Conservation (phyloP, 495 filamentous ascomycete genomes). For the Evernia prunastri region DNA sequence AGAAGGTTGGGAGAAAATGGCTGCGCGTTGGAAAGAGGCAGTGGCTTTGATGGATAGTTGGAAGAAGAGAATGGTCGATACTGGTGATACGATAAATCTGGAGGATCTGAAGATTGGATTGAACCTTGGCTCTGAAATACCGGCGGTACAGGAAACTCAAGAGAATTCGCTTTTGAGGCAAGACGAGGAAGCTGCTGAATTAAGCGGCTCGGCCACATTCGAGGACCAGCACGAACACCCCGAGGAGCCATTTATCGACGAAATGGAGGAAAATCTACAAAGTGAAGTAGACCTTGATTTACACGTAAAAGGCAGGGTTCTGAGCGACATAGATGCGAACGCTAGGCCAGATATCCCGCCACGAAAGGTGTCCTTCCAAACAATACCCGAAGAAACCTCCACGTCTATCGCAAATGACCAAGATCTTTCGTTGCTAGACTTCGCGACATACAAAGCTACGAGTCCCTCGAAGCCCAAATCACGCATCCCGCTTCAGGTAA, state of each 20-base stretch:
- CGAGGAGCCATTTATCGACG: constrained; percentile 34
- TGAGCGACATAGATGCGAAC: constrained; percentile 44
- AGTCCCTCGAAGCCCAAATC: constrained; percentile 30
- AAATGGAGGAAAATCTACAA: constrained; percentile 30
- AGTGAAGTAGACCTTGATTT: constrained; percentile 24
- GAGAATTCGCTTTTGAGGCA: constrained; percentile 28
- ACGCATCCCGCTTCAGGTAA: constrained; percentile 35
- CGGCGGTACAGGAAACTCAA: constrained; percentile 40
- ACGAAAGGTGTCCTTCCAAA: constrained; percentile 43
- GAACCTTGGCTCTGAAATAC: constrained; percentile 54
- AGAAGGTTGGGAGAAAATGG: constrained; percentile 86
- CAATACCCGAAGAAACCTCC: constrained; percentile 37
- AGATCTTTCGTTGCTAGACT: constrained; percentile 37
- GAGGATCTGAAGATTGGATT: constrained; percentile 78
- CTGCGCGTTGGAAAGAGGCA: constrained; percentile 81
- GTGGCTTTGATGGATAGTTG: constrained; percentile 87
- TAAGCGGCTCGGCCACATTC: constrained; percentile 45
- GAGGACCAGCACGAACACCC: constrained; percentile 49
- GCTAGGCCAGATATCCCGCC: constrained; percentile 31
- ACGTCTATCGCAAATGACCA: constrained; percentile 25
- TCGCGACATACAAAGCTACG: constrained; percentile 34
- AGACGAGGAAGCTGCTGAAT: constrained; percentile 32
- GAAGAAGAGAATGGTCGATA: constrained; percentile 73
- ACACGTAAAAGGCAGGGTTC: constrained; percentile 28
- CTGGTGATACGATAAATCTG: constrained; percentile 71